These are phyloP conservation scores for Penicillium italicum DNA, from an alignment of 2,329 filamentous ascomycete species.

Conservation along the genomic window DNA sequence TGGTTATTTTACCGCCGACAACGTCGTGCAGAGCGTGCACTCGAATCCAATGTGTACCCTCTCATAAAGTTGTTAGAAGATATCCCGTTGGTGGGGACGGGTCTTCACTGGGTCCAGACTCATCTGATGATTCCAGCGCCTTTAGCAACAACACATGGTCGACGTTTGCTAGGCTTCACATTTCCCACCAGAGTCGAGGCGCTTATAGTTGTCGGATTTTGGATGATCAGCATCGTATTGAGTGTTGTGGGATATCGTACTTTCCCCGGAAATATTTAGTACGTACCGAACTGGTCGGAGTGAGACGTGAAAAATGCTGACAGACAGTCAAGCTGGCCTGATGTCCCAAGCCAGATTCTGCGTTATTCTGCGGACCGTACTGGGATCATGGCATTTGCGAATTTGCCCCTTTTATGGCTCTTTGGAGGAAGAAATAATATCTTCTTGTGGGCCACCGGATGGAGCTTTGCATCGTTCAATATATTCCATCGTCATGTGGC, in stretches of 20 bases:
- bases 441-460: conserved; percentile 64
- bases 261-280: conserved; percentile 49
- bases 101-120: conserved; percentile 34
- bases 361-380: conserved; percentile 62
- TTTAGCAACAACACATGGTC: conserved; percentile 40
- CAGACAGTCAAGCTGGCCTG: conserved; percentile 25
- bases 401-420: conserved; percentile 62
- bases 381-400: conserved; percentile 61
- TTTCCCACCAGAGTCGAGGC: conserved; percentile 50
- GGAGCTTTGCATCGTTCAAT: conserved; percentile 65
- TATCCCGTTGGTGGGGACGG: neutral
- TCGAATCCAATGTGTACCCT: conserved; percentile 3
- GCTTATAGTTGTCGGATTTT: conserved; percentile 45
- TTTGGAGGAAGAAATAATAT: conserved; percentile 66
- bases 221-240: conserved; percentile 44
- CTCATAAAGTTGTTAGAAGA: neutral
- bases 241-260: conserved; percentile 46
- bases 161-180: conserved; percentile 43
- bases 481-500: conserved; percentile 66
- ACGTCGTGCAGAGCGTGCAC: neutral
- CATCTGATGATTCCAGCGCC: conserved; percentile 45
- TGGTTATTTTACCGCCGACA: conserved; percentile 18
- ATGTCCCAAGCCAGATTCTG: conserved; percentile 38
- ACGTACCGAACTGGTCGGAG: conserved; percentile 14
- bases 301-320: neutral